These are phyloP conservation scores for Colletotrichum phormii DNA, from an alignment of 2,329 filamentous ascomycete genomes.

Conservation along the genomic window DNA sequence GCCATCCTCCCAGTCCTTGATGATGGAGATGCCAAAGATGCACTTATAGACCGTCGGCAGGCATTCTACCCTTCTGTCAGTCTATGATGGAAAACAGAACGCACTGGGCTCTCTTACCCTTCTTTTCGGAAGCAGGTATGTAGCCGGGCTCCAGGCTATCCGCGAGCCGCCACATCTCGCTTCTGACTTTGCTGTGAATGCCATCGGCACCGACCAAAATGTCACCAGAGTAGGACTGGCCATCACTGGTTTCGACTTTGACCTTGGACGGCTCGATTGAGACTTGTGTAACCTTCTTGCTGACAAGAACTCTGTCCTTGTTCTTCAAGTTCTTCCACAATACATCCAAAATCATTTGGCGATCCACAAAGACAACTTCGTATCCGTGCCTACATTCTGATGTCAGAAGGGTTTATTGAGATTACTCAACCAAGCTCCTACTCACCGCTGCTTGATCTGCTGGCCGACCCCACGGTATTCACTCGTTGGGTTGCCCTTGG, in stretches of 20 bases:
- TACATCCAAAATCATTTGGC: conserved; percentile 47
- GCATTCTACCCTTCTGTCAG: background rate
- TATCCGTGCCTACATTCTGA: conserved; percentile 42
- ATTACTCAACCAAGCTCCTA: background rate
- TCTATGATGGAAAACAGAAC: background rate
- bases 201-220: conserved; percentile 50
- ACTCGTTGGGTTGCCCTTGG: background rate
- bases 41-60: conserved; percentile 44
- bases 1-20: conserved; percentile 39
- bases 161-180: conserved; percentile 43
- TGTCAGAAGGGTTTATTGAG: background rate
- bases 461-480: conserved; percentile 1
- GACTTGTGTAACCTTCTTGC: conserved; percentile 2
- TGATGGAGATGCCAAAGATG: conserved; percentile 52
- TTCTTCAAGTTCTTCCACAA: conserved; percentile 48
- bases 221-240: conserved; percentile 8
- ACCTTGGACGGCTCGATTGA: conserved; percentile 1
- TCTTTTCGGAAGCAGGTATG: conserved; percentile 38
- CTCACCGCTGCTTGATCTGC: conserved; percentile 3
- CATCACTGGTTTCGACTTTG: conserved; percentile 1
- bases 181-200: conserved; percentile 50
- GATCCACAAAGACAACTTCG: conserved; percentile 48
- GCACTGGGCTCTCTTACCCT: conserved; percentile 35
- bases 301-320: conserved; percentile 39
- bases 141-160: conserved; percentile 41